Evolutionary conservation across 106 monocot species (phyloP), one percentile per base, ranked within the genome.

Genomic region (Dioscorea dumetorum): DNA sequence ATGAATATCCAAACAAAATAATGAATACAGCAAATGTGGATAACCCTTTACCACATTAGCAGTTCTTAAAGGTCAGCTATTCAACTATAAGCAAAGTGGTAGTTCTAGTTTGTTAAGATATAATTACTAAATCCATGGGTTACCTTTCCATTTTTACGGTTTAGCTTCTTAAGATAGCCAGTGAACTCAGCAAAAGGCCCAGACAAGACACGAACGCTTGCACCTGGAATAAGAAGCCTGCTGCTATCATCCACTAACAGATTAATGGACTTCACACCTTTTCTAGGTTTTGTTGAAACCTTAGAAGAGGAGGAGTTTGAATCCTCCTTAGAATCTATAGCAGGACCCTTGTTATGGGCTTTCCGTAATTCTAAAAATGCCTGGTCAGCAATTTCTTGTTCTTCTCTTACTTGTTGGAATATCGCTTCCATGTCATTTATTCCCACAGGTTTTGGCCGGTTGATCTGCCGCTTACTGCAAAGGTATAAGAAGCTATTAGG

Each of bases 381-480:
- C 67, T 51, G 66, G 59, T 87, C 95, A 67, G 66, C 54, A 0
- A 64, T 67, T 49, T 87, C 76, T 74, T 97, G 91, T 50, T 89
- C 88, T 73, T 87, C 84, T 79, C 80, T 87, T 49, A 83, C 87
- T 79, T 80, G 80, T 32, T 50, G 63, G 61, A 92, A 80, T 34
- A 92, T 81, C 8, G 70, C 79, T 72, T 90, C 87, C 81, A 99
- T 90, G 20, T 99, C 92, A 50, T 85, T 83, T 32, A 58, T 67
- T 58, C 67, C 59, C 49, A 90, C 83, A 51, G 89, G 97, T 80
- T 75, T 92, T 49, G 97, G 91, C 68, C 78, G 85, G 73, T 85
- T 92, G 49, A 97, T 88, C 74, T 87, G 89, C 63, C 89, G 57
- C 50, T 87, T 87, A 22, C 95, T 97, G 63, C 56, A 63, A 58